Conservation (phyloP, 495 filamentous ascomycete genomes). For the Trichodelitschia bisporula region DNA sequence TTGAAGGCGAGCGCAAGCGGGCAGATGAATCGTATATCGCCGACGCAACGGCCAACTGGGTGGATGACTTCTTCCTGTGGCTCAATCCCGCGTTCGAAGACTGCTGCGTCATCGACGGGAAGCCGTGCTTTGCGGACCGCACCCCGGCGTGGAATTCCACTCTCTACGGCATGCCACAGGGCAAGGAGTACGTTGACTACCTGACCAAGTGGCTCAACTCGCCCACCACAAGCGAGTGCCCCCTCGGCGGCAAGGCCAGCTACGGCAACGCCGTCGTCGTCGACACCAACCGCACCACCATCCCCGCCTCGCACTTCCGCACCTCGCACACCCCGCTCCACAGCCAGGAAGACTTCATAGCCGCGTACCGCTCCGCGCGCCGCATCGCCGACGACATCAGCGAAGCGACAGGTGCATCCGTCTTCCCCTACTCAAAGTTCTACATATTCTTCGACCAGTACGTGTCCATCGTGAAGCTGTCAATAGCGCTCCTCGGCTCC, state of each 20-base stretch:
- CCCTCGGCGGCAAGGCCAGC: conserved; percentile 64
- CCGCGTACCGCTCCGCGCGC: conserved; percentile 66
- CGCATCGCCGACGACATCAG: conserved; percentile 61
- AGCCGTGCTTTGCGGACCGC: conserved; percentile 54
- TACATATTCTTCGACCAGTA: conserved; percentile 99
- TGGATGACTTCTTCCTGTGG: conserved; percentile 94
- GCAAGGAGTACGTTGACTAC: conserved; percentile 69
- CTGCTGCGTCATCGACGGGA: conserved; percentile 47
- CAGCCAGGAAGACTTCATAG: conserved; percentile 83
- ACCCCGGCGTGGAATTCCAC: conserved; percentile 68
- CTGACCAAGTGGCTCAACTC: conserved; percentile 56
- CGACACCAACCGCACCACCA: conserved; percentile 34
- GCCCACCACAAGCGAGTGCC: conserved; percentile 60
- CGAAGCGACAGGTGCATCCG: conserved; percentile 37
- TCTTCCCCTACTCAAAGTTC: conserved; percentile 90
- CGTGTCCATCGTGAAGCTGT: conserved; percentile 53
- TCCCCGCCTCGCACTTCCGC: conserved; percentile 72
- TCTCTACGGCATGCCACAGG: conserved; percentile 75
- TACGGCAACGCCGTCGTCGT: conserved; percentile 73
- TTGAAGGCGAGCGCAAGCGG: conserved; percentile 83
- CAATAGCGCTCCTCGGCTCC: conserved; percentile 52
- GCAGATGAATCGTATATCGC: conserved; percentile 74
- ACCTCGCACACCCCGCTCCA: conserved; percentile 66
- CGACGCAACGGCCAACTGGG: conserved; percentile 84
- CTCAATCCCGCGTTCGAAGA: conserved; percentile 59